phyloP scores from a whole-genome alignment of 1,284 basidiomycete genomes.

The Binderoboletus segoi region DNA sequence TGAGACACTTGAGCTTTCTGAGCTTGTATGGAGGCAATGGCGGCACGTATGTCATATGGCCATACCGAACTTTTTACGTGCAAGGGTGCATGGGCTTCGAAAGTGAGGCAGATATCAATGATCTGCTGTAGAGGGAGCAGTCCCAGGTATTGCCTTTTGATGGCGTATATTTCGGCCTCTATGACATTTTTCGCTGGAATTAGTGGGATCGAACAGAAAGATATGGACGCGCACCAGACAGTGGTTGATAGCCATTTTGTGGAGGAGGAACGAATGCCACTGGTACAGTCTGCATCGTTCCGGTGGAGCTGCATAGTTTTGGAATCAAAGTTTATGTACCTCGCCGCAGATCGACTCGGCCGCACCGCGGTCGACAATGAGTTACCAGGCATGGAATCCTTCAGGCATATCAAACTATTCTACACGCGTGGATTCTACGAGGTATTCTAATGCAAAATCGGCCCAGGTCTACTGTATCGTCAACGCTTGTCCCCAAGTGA shows the following conservation, averaged over 20 bases:
- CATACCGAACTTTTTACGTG: constrained; percentile 63
- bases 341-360: background rate
- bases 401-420: background rate
- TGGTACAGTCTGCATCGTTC: constrained; percentile 37
- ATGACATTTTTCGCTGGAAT: background rate
- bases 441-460: background rate
- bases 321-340: constrained; percentile 36
- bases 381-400: background rate
- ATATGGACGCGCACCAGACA: constrained; percentile 29
- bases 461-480: background rate
- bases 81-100: constrained; percentile 66
- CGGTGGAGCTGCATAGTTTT: constrained; percentile 39
- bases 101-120: constrained; percentile 72
- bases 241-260: constrained; percentile 35
- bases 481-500: constrained; percentile 5
- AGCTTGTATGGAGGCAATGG: constrained; percentile 54
- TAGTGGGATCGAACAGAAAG: background rate
- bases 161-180: constrained; percentile 50
- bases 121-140: constrained; percentile 67
- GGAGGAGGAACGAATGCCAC: constrained; percentile 23
- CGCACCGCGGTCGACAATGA: background rate
- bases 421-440: background rate
- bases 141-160: constrained; percentile 69
- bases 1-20: constrained; percentile 29
- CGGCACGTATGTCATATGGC: constrained; percentile 66